Conservation (phyloP, 805 yeast genomes). For the Candida jianshihensis region DNA sequence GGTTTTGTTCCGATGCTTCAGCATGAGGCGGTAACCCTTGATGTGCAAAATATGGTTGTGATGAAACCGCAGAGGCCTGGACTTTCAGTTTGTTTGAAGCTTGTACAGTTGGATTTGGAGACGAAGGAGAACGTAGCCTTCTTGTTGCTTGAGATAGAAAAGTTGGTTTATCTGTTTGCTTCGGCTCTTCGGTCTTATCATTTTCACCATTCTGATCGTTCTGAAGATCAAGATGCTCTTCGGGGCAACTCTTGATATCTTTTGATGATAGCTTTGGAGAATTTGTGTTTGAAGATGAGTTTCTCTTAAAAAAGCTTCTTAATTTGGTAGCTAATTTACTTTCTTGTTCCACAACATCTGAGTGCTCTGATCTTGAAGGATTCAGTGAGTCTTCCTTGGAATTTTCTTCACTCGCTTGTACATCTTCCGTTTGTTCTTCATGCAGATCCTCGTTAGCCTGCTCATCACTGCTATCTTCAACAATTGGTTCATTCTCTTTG, state of each 20-base stretch:
- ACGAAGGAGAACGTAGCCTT: constrained; percentile 29
- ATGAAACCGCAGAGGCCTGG: constrained; percentile 15
- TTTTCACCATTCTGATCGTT: constrained; percentile 5
- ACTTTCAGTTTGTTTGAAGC: neutral
- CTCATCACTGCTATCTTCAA: too few relatives aligned
- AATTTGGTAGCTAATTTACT: constrained; percentile 14
- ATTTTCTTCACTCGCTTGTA: neutral
- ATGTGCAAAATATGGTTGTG: constrained; percentile 47
- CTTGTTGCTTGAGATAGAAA: constrained; percentile 13
- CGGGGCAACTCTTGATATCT: constrained; percentile 4
- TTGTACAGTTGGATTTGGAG: constrained; percentile 21
- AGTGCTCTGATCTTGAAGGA: neutral
- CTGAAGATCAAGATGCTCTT: constrained; percentile 11
- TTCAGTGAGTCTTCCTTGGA: neutral
- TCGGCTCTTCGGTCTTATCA: neutral
- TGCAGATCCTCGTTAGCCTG: neutral
- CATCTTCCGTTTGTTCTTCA: constrained; percentile 2
- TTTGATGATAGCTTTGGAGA: constrained; percentile 13
- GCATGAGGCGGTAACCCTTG: constrained; percentile 55
- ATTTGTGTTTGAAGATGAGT: constrained; percentile 7
- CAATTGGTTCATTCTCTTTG: neutral
- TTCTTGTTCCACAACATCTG: constrained; percentile 4
- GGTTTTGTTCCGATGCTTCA: constrained; percentile 9
- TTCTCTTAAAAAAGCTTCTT: constrained; percentile 18
- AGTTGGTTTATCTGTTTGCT: constrained; percentile 10